Evolutionary conservation across 164 flowering plant genomes (phyloP), one percentile per base, ranked within the genome.

Genomic region (Santalum album): DNA sequence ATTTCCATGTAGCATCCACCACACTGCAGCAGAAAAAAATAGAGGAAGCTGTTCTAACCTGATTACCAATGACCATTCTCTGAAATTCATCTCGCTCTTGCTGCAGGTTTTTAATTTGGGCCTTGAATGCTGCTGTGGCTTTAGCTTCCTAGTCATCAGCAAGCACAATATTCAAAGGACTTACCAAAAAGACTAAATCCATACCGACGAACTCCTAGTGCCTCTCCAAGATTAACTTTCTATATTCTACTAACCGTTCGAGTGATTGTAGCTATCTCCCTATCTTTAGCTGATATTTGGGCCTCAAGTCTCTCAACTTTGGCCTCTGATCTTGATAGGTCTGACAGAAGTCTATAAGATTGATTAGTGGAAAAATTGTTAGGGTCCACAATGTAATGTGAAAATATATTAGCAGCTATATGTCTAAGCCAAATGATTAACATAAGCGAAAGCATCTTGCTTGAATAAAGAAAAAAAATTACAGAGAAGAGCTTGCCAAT

Each of bases 41-140:
- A 17, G 10, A 9, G 47, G 12, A 11, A 22, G 23, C 16, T 3
- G 12, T 19, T 12, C 63, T 22, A 56, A 92, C 99, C 97, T 90
- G 99, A 69, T 86, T 90, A 36, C 99, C 99, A 55, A 90, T 78
- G 51, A 90, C 99, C 99, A 94, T 89, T 71, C 83, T 85, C 55
- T 94, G 97, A 71, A 87, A 94, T 60, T 94, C 99, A 73, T 94
- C 99, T 53, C 89, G 61, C 70, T 94, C 99, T 68, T 85, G 92
- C 60, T 92, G 99, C 55, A 94, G 71, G 70, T 94, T 94, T 48
- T 87, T 97, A 61, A 94, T 79, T 61, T 90, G 99, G 34, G 84
- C 78, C 72, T 90, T 94, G 40, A 85, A 76, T 23, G 85, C 78
- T 38, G 97, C 95, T 10, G 85, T 69, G 22, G 86, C 73, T 72